Evolutionary conservation across 495 filamentous ascomycete species (phyloP).

Genomic region (Penicillium angulare): DNA sequence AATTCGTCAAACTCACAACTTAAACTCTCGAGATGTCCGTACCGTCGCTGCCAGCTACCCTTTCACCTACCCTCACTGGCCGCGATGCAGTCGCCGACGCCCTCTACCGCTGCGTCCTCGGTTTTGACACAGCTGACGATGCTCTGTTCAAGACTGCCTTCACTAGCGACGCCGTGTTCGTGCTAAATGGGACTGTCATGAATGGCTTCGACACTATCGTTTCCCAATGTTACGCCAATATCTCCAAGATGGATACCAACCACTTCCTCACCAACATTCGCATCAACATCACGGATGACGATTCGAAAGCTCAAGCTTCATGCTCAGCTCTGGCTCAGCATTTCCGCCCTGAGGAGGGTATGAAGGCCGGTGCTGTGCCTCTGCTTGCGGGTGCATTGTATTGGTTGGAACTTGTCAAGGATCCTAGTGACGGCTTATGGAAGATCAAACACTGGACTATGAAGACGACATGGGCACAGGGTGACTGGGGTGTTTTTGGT

Average conservation of each 20-base stretch:
- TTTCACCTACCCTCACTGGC: neutral
- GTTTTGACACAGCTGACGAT: slow-evolving; percentile 25
- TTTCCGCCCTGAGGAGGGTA: slow-evolving; percentile 18
- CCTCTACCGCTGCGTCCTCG: slow-evolving; percentile 25
- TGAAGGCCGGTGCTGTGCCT: slow-evolving; percentile 5
- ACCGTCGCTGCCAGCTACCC: neutral
- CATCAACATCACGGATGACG: slow-evolving; percentile 22
- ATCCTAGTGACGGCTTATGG: slow-evolving; percentile 29
- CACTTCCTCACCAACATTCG: slow-evolving; percentile 32
- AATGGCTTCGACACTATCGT: slow-evolving; percentile 19
- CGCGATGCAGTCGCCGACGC: slow-evolving; percentile 33
- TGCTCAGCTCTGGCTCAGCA: slow-evolving; percentile 28
- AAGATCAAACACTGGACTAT: slow-evolving; percentile 24
- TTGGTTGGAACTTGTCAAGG: slow-evolving; percentile 21
- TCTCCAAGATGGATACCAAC: slow-evolving; percentile 32
- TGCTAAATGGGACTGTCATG: slow-evolving; percentile 15
- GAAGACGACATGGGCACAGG: slow-evolving; percentile 23
- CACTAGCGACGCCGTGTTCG: slow-evolving; percentile 14
- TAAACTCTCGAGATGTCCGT: too few relatives aligned
- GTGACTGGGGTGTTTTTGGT: too few relatives aligned
- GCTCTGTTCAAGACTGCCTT: slow-evolving; percentile 29
- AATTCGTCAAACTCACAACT: too few relatives aligned
- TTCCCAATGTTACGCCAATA: slow-evolving; percentile 6
- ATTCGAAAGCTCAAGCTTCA: slow-evolving; percentile 15
- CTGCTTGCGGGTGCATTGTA: slow-evolving; percentile 21